Conservation (phyloP, 202 grass and related monocot genomes). For the Zizania palustris region DNA sequence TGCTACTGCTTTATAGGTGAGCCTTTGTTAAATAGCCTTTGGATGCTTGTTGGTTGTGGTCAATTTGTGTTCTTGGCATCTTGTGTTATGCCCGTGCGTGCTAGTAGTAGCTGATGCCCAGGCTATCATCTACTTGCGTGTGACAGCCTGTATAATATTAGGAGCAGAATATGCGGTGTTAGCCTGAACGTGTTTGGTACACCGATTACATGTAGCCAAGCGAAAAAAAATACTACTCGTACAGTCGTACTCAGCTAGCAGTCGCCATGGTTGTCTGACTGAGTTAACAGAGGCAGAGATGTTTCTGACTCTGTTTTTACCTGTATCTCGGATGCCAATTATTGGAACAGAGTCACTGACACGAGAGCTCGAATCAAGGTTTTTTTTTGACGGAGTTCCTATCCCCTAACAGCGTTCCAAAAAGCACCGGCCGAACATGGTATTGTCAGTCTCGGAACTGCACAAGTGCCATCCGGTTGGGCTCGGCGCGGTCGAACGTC, state of each 20-base stretch:
- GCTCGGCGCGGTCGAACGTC: too few relatives aligned
- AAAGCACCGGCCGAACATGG: neutral
- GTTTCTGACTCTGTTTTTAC: neutral
- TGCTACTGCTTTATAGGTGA: too few relatives aligned
- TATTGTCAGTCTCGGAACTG: neutral
- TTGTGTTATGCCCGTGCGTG: constrained; percentile 3
- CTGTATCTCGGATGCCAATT: neutral
- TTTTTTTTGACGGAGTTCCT: neutral
- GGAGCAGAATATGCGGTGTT: constrained; percentile 1
- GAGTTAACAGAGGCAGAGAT: too few relatives aligned
- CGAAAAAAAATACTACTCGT: neutral
- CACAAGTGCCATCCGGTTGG: neutral
- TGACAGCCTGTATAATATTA: constrained; percentile 17
- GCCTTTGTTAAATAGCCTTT: neutral
- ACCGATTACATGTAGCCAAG: neutral
- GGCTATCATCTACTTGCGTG: neutral
- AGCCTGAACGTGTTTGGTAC: constrained; percentile 17
- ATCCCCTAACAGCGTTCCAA: neutral
- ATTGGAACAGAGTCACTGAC: constrained; percentile 1
- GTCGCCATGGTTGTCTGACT: neutral
- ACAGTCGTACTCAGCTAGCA: neutral
- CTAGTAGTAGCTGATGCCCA: neutral
- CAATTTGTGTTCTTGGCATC: neutral
- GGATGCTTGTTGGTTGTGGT: neutral
- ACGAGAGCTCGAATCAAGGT: neutral